Evolutionary conservation across 2,329 filamentous ascomycete species (phyloP).

Genomic region (Pyrenochaeta sp.): DNA sequence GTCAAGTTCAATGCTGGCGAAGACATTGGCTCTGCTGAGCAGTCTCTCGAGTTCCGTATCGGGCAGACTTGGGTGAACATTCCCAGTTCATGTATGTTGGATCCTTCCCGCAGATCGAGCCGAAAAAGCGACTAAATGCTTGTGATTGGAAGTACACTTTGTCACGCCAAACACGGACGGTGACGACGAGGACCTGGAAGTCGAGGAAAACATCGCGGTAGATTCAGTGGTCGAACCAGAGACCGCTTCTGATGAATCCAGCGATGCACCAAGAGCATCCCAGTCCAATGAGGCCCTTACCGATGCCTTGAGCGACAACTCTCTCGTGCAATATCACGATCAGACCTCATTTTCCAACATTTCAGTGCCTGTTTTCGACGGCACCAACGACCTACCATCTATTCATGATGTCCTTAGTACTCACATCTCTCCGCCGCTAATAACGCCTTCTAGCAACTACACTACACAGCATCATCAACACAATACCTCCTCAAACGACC

Average conservation of each 20-base stretch:
- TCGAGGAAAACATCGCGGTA: conserved; percentile 12
- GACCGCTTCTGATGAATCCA: conserved; percentile 17
- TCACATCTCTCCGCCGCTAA: conserved; percentile 11
- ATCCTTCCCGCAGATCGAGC: background rate
- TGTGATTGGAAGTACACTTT: conserved; percentile 31
- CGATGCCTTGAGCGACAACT: conserved; percentile 4
- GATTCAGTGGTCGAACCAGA: conserved; percentile 14
- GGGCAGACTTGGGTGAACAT: conserved; percentile 41
- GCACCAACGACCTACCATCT: conserved; percentile 19
- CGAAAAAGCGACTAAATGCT: background rate
- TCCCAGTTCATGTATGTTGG: conserved; percentile 30
- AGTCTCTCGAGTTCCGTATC: conserved; percentile 34
- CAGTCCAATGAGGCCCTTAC: conserved; percentile 1
- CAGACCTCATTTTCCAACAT: conserved; percentile 13
- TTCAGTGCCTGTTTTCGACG: conserved; percentile 14
- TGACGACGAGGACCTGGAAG: conserved; percentile 24
- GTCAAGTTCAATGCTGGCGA: conserved; percentile 45
- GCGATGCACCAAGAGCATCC: background rate
- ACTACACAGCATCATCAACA: conserved; percentile 4
- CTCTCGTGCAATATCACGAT: conserved; percentile 16
- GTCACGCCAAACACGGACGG: conserved; percentile 37
- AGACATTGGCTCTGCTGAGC: conserved; percentile 40
- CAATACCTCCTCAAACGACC: conserved; percentile 10
- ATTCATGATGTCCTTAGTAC: conserved; percentile 26
- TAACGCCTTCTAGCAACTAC: background rate